Evolutionary conservation across 208 protist genomes (phyloP), one percentile per base, ranked within the genome.

Genomic region (Leishmania martiniquensis): DNA sequence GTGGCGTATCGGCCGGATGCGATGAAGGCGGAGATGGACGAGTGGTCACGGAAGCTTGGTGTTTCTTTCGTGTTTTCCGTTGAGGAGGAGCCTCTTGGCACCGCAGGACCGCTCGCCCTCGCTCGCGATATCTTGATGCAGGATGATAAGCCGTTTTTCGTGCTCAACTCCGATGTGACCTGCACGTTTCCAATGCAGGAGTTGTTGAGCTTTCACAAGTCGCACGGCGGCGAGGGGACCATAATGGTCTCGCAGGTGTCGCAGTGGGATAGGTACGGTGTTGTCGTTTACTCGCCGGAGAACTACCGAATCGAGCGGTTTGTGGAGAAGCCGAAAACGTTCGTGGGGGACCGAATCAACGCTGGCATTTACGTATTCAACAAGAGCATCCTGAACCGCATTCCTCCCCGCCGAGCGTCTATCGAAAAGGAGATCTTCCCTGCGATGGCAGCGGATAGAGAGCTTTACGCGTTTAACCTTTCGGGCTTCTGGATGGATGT

Each of bases 401-500:
- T 99, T 54, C 88, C 96, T 55, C 78, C 94, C 42, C 75, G 88
- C 62, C 96, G 95, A 47, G 98, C 96, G 10, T 99, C 97, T 39
- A 99, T 99, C 72, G 99, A 99, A 86, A 97, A 93, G 80, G 93
- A 99, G 76, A 93, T 99, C 62, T 99, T 99, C 82, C 98, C 99
- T 10, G 20, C 93, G 25, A 96, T 99, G 97, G 98, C 98, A 4
- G 67, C 55, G 7, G 94, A 97, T 15, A 80, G 84, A n/a, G 77
- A 99, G 81, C 92, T 99, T n/a, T 99, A 90, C 86, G 92, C 90
- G 59, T 99, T 99, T 88, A 93, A 96, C 74, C 90, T 99, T 17
- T 87, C 95, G 49, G 96, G 98, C 51, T 99, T 99, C 86, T 99
- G 98, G 98, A 99, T 99, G 97, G 98, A 99, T 77, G 93, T 99